phyloP scores from a whole-genome alignment of 108 stramenopile species.

The Epipyxis sp. region DNA sequence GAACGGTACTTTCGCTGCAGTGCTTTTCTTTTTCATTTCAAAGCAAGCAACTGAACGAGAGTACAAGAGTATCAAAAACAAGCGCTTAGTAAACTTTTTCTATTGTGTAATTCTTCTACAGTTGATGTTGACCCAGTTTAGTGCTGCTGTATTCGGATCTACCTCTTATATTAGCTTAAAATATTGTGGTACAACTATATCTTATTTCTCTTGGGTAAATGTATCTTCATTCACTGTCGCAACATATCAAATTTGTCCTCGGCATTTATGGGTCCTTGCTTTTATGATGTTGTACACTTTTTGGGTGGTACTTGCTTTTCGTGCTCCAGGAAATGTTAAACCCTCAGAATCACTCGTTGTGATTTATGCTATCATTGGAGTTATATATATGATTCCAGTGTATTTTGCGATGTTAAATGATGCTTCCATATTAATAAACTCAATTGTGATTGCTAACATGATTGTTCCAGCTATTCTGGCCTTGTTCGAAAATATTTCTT shows the following conservation, averaged over 20 bases:
- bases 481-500: neutral
- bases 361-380: neutral
- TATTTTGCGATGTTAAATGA: neutral
- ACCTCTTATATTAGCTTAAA: neutral
- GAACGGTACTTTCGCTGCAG: neutral
- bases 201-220: neutral
- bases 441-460: neutral
- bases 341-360: neutral
- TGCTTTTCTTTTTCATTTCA: conserved; percentile 10
- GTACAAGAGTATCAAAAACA: neutral
- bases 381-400: neutral
- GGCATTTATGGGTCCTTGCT: neutral
- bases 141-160: neutral
- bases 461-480: neutral
- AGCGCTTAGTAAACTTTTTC: neutral
- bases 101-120: neutral
- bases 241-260: too few species aligned
- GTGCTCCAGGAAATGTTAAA: neutral
- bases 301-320: neutral
- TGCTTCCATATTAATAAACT: neutral
- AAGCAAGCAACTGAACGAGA: neutral
- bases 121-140: neutral
- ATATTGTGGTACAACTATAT: neutral
- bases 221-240: neutral
- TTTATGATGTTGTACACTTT: neutral